phyloP scores from a whole-genome alignment of 2,329 filamentous ascomycete species.

The Colletotrichum nymphaeae region DNA sequence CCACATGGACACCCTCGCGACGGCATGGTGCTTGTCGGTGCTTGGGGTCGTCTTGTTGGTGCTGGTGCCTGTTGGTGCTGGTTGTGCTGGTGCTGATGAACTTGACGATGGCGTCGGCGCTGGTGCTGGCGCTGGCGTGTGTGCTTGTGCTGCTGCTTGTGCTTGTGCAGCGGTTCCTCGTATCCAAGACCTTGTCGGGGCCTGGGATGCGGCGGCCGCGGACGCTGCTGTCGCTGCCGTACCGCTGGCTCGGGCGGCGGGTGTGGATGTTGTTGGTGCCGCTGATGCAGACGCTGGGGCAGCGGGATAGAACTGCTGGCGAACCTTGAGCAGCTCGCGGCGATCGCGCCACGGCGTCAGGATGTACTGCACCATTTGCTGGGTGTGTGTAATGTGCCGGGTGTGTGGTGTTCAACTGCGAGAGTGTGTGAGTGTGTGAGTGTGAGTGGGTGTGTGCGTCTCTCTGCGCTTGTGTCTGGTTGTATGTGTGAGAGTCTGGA shows the following conservation, averaged over 20 bases:
- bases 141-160: conserved; percentile 18
- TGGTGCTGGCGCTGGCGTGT: too few species aligned
- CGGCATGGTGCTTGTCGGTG: conserved; percentile 56
- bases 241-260: neutral
- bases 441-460: neutral
- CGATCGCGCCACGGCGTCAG: conserved; percentile 80
- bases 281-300: conserved; percentile 29
- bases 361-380: conserved; percentile 74
- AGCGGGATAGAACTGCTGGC: conserved; percentile 71
- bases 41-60: conserved; percentile 24
- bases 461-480: neutral
- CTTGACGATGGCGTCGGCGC: too few species aligned
- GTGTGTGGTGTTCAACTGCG: neutral
- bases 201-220: conserved; percentile 5
- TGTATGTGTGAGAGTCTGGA: neutral
- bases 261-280: conserved; percentile 20
- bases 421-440: neutral
- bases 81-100: neutral
- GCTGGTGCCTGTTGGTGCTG: conserved; percentile 23
- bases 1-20: conserved; percentile 73
- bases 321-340: conserved; percentile 73
- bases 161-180: conserved; percentile 21
- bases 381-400: neutral
- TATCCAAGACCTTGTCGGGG: neutral
- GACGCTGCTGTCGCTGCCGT: neutral